Base-by-base conservation (phyloP, 495 filamentous ascomycete species). In the Astrocystis sublimbata region DNA sequence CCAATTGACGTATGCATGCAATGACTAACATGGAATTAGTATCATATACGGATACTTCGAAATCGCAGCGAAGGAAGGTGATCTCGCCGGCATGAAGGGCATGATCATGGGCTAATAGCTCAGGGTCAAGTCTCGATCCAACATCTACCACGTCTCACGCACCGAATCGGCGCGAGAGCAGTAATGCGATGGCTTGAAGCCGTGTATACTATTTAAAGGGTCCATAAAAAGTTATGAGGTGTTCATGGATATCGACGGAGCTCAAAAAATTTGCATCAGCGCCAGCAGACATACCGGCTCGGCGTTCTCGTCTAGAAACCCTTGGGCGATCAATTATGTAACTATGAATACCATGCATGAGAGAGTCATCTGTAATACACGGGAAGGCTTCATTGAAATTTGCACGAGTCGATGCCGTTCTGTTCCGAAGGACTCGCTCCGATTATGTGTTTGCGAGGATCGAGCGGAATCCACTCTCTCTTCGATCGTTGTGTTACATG, bases 1-100 rank as follows among this genome's bases (percentile, higher is more conserved):
- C 10, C 1, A 6, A 1, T 7, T 5, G 31, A 55, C 21, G 12
- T 17, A 26, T n/a, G n/a, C n/a, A 45, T n/a, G 17, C 40, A 47
- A 23, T 66, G 19, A 49, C 72, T 75, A 65, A 71, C 46, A 13
- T 15, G 3, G 47, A 41, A 62, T 96, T 62, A 97, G 92, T 33
- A 98, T 98, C 73, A 98, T 98, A 78, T 98, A 98, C 74, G 89
- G 92, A 62, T 98, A 98, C 79, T 98, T 99, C 70, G 96, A 99
- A 75, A 98, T 98, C 71, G 96, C 96, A 24, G 96, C 96, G 66
- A 96, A 97, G 74, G 96, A 99, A 78, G 94, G 94, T 62, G 96
- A 97, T 73, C 89, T 97, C 71, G 84, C 86, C 47, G 92, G 92
- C 61, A 86, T 96, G 77, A 96, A 94, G 80, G 93, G 92, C 26